A percentile compares a stretch with the other conserved stretches of the same genome.
Evolutionary conservation across 345 rosid species (phyloP).

Genomic region (Adansonia digitata): DNA sequence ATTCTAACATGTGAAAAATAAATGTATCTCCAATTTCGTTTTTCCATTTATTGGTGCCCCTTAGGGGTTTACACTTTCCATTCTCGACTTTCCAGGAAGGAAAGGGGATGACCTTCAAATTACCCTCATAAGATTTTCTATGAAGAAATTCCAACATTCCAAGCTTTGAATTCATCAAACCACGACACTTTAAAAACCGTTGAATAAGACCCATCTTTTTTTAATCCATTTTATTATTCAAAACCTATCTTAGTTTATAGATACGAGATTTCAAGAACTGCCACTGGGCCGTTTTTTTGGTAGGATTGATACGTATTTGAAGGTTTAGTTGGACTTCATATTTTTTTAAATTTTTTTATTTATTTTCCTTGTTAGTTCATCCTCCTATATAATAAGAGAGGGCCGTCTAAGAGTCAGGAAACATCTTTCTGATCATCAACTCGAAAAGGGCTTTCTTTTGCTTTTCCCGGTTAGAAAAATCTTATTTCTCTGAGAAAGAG

Average conservation of each 20-base stretch:
- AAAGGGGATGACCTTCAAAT: not conserved
- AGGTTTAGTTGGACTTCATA: not conserved
- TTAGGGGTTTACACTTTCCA: no score
- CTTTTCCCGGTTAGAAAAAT: not conserved
- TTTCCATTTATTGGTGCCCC: not conserved
- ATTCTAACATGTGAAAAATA: no score
- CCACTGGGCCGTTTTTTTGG: not conserved
- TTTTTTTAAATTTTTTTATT: not conserved
- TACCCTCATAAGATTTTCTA: not conserved
- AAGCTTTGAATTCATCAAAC: slow-evolving; percentile 17
- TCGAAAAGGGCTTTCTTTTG: not conserved
- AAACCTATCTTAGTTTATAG: not conserved
- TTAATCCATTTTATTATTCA: not conserved
- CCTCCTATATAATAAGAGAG: not conserved
- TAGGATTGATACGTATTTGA: slow-evolving; percentile 7
- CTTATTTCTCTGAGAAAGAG: not conserved
- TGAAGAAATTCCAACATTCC: not conserved
- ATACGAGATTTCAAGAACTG: not conserved
- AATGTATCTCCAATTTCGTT: no score
- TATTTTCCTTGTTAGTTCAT: not conserved
- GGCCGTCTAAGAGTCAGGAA: not conserved
- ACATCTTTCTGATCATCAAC: not conserved
- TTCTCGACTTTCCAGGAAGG: not conserved
- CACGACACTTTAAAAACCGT: slow-evolving; percentile 3
- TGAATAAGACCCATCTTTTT: slow-evolving; percentile 10